Base-by-base conservation (phyloP, 2,329 filamentous ascomycete species). In the Penicillium sp. region DNA sequence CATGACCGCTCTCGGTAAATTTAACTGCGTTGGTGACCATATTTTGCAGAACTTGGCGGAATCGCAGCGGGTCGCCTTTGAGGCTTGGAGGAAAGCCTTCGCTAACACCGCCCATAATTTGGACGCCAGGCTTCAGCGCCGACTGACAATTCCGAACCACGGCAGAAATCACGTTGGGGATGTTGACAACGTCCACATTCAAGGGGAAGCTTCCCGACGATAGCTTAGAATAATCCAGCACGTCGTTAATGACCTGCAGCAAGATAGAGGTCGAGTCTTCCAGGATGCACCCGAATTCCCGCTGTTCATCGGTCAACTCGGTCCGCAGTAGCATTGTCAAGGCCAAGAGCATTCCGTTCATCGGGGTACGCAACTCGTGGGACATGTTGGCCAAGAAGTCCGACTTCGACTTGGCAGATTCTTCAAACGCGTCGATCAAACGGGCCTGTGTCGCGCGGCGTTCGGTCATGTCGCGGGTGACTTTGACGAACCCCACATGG, bases 151-250 rank as follows among this genome's bases (percentile, higher is more conserved):
- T 79, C 25, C 80, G 77, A 18, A 80, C 70, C 2, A 85, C 79
- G 0, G 80, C 79, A 2, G 72, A 72, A 16, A 82, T 68, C 50
- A 75, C 63, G n/a, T 61, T 64, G 38, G 67, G 63, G 40, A 86
- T 71, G 59, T 77, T 75, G 54, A 86, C 71, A 32, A 80, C 70
- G 60, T 83, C 81, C 15, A 80, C 68, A 46, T 75, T 80, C 50
- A 86, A 75, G 3, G 82, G 81, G 56, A 86, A 84, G 35, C 76
- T 79, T n/a, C 82, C 82, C 0, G 82, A 82, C 0, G 81, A 79
- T 6, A 86, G 74, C 60, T 86, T 86, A 10, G 84, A 86, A 63
- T 85, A 86, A 69, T 87, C 84, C n/a, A 87, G 75, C 44, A 87
- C 84, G 57, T 86, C 82, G 62, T 87, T 86, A 66, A 87, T 86